phyloP scores from a whole-genome alignment of 768 basidiomycete species.

The Roridomyces roridus region DNA sequence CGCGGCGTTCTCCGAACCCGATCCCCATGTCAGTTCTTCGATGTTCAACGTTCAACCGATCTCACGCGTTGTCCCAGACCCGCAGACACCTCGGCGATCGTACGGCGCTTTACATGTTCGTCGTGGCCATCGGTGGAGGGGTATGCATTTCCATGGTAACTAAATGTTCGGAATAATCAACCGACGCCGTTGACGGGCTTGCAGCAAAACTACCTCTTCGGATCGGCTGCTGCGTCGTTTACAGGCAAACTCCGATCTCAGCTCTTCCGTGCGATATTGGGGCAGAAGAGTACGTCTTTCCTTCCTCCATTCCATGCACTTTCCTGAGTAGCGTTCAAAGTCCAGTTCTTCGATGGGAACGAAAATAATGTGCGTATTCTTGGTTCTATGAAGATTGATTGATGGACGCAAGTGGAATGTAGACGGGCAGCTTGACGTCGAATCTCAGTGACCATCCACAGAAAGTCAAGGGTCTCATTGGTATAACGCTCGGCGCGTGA shows the following conservation, averaged over 20 bases:
- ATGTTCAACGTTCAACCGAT: too few species aligned
- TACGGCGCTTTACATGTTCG: slow-evolving; percentile 65
- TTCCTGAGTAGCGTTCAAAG: slow-evolving; percentile 35
- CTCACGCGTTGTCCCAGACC: slow-evolving; percentile 75
- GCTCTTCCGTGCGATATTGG: slow-evolving; percentile 79
- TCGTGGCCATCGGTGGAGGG: slow-evolving; percentile 76
- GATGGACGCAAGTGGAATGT: too few species aligned
- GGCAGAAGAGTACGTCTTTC: slow-evolving; percentile 76
- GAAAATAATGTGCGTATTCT: slow-evolving; percentile 58
- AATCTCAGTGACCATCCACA: slow-evolving; percentile 85
- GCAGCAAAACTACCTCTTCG: slow-evolving; percentile 79
- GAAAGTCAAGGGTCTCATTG: slow-evolving; percentile 87
- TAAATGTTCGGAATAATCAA: too few species aligned
- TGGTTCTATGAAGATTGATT: too few species aligned
- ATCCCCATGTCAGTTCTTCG: slow-evolving; percentile 5
- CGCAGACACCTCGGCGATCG: slow-evolving; percentile 27
- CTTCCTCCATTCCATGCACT: slow-evolving; percentile 7
- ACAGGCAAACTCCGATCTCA: slow-evolving; percentile 73
- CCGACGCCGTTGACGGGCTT: too few species aligned
- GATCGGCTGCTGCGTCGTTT: slow-evolving; percentile 69
- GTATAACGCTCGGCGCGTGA: slow-evolving; percentile 82
- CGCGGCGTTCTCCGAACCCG: slow-evolving; percentile 7
- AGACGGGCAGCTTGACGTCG: slow-evolving; percentile 77
- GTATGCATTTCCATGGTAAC: slow-evolving; percentile 58
- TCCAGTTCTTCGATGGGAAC: slow-evolving; percentile 89